Conservation (phyloP, 352 stramenopile species). For the Phytophthora constricta region DNA sequence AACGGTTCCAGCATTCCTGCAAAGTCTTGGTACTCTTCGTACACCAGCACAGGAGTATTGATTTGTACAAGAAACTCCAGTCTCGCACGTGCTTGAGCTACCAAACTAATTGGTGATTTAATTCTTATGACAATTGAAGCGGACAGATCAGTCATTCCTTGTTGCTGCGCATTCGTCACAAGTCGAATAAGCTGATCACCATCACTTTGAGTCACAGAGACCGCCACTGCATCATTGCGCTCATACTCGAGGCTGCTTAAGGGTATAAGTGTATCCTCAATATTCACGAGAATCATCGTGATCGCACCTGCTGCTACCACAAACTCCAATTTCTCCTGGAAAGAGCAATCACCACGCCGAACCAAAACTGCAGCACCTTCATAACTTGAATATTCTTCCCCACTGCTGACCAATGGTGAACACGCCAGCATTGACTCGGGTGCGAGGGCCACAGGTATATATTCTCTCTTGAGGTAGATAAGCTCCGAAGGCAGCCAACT, state of each 20-base stretch:
- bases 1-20: slow-evolving; percentile 10
- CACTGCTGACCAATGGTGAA: slow-evolving; percentile 1
- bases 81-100: slow-evolving; percentile 37
- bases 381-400: background rate
- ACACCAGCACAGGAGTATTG: slow-evolving; percentile 39
- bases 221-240: slow-evolving; percentile 16
- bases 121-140: slow-evolving; percentile 13
- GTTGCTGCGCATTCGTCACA: background rate
- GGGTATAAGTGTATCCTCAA: slow-evolving; percentile 31
- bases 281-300: slow-evolving; percentile 54
- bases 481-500: slow-evolving; percentile 41
- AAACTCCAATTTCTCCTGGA: slow-evolving; percentile 42
- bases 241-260: slow-evolving; percentile 37
- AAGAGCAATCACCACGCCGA: slow-evolving; percentile 46
- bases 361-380: slow-evolving; percentile 34
- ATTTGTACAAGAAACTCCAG: slow-evolving; percentile 43
- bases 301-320: slow-evolving; percentile 22
- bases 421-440: slow-evolving; percentile 32
- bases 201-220: slow-evolving; percentile 35
- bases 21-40: slow-evolving; percentile 39
- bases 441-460: slow-evolving; percentile 19
- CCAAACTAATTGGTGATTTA: background rate
- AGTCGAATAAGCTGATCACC: slow-evolving; percentile 34
- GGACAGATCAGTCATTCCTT: background rate
- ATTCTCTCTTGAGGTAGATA: slow-evolving; percentile 24